phyloP scores from a whole-genome alignment of 2,329 filamentous ascomycete genomes.

The Phaeosphaeriaceae sp. region DNA sequence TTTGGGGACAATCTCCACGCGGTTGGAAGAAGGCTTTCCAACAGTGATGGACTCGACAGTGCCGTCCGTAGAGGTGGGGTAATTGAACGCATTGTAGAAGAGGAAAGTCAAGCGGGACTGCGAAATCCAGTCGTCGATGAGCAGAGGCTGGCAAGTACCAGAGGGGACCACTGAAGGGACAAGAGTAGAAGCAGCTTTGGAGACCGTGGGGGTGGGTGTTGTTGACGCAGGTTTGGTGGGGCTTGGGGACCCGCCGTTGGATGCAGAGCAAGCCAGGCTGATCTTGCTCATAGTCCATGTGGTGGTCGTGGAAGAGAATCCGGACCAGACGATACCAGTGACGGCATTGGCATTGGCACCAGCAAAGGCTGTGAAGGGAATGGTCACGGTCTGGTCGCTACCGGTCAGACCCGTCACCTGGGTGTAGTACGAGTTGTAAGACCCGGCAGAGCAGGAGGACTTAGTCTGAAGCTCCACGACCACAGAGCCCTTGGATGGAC shows the following conservation, averaged over 20 bases:
- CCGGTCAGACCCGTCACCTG: constrained; percentile 59
- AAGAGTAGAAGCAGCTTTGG: constrained; percentile 3
- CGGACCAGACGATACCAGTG: constrained; percentile 54
- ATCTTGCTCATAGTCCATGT: constrained; percentile 60
- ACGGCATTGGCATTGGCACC: constrained; percentile 60
- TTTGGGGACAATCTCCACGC: constrained; percentile 60
- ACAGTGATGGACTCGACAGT: constrained; percentile 66
- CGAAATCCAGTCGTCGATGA: constrained; percentile 68
- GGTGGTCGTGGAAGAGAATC: constrained; percentile 46
- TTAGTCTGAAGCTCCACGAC: constrained; percentile 58
- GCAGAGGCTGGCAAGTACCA: constrained; percentile 52
- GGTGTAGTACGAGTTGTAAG: constrained; percentile 55
- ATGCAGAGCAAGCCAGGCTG: constrained; percentile 52
- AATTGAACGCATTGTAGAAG: constrained; percentile 65
- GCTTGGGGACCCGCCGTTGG: constrained; percentile 14
- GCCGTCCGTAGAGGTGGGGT: constrained; percentile 64
- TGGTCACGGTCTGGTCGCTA: constrained; percentile 56
- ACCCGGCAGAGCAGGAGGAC: constrained; percentile 51
- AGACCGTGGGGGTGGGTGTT: not conserved
- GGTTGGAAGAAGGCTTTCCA: constrained; percentile 52
- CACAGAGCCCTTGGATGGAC: constrained; percentile 51
- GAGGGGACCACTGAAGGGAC: constrained; percentile 7
- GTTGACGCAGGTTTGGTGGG: not conserved
- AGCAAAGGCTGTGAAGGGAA: constrained; percentile 59
- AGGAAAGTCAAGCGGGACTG: constrained; percentile 68